Conservation (phyloP, 108 stramenopile genomes). For the Cylindrotheca closterium region DNA sequence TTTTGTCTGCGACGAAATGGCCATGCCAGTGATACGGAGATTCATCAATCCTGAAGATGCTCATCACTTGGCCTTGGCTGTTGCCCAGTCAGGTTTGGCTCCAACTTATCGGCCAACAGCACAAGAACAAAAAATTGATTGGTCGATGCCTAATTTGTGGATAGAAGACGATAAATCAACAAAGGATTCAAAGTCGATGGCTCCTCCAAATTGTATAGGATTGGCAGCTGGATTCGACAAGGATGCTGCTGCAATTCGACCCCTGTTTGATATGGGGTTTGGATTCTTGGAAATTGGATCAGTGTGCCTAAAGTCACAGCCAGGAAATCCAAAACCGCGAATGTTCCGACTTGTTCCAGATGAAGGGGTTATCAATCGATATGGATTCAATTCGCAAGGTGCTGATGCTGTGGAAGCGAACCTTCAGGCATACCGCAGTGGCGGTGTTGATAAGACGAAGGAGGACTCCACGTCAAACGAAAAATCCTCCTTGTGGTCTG, state of each 20-base stretch:
- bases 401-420: slow-evolving; percentile 52
- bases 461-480: too few species aligned
- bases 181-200: slow-evolving; percentile 14
- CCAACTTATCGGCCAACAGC: slow-evolving; percentile 53
- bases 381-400: slow-evolving; percentile 93
- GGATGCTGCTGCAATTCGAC: slow-evolving; percentile 77
- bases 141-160: slow-evolving; percentile 9
- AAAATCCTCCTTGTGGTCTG: not conserved
- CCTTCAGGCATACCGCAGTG: slow-evolving; percentile 48
- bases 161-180: slow-evolving; percentile 10
- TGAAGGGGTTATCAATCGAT: slow-evolving; percentile 91
- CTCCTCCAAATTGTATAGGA: slow-evolving; percentile 80
- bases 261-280: slow-evolving; percentile 84
- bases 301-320: slow-evolving; percentile 89
- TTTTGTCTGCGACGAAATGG: slow-evolving; percentile 47
- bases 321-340: slow-evolving; percentile 94
- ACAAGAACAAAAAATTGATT: slow-evolving; percentile 30
- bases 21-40: slow-evolving; percentile 62
- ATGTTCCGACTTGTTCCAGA: slow-evolving; percentile 93
- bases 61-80: slow-evolving; percentile 50
- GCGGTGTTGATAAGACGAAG: not conserved
- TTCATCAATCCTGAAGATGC: slow-evolving; percentile 60
- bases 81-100: slow-evolving; percentile 40
- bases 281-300: slow-evolving; percentile 89
- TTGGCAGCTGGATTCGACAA: slow-evolving; percentile 98